Base-by-base conservation (phyloP, 2,329 filamentous ascomycete species). In the Raffaelea albimanens region DNA sequence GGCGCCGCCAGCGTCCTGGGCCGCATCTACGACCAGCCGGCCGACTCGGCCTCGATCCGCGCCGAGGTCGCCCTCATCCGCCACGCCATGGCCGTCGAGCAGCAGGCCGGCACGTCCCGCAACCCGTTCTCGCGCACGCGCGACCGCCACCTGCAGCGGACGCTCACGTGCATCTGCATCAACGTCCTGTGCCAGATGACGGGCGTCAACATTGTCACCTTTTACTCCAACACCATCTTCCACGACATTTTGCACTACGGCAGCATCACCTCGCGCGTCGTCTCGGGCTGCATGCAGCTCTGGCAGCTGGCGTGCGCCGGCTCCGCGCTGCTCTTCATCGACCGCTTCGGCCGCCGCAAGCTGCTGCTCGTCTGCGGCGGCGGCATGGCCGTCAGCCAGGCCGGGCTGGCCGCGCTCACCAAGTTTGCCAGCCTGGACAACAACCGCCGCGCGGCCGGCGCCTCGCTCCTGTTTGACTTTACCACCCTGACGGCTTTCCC, bases 341-440 rank as follows among this genome's bases (percentile, higher is more conserved):
- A 87, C 60, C 75, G 82, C 41, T 85, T 83, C 54, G 83, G 83
- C 38, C 75, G 83, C 46, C 82, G 82, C 55, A 80, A 82, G 67
- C 67, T 87, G 48, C 72, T 87, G 57, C 80, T 86, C 47, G 68
- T 80, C 33, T 82, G 83, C 56, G 81, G 73, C 33, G 63, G 80
- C 34, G 83, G 83, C 29, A 86, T 86, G 76, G 78, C 74, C 4
- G 52, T 77, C 10, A 85, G 80, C 67, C 87, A 43, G 46, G 43
- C 43, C 5, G 34, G 13, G 8, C 34, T 38, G 8, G 34, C 34
- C 13, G 78, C 73, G 0, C 68, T 68, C 2, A 77, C 78, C 25
- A 38, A 38, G 34, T 50, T 10, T 31, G 41, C 2, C 47, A 41
- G 5, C 59, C 67, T 31, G 62, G 40, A 33, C 40, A 43, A n/a